Evolutionary conservation across 805 yeast genomes (phyloP), one percentile per base, ranked within the genome.

Genomic region (Lachancea lanzarotensis): DNA sequence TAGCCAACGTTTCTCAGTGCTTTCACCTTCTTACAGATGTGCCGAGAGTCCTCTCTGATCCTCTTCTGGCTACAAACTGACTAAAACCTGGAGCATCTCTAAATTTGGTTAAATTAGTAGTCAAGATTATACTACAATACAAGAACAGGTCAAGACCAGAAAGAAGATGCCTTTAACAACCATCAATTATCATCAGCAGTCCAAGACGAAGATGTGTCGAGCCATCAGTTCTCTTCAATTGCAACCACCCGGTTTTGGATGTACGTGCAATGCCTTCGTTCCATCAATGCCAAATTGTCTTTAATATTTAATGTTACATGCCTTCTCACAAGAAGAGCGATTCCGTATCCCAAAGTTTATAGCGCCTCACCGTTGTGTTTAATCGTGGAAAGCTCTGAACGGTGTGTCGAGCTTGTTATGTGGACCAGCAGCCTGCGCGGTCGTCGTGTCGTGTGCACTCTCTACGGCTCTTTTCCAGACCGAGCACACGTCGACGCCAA

Each of bases 401-500:
- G 47, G 47, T 19, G 20, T 35, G 26, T 35, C 47, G 12, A 44
- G 37, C 29, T 25, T 43, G 19, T 11, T 30, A 27, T n/a, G 11
- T n/a, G 27, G 10, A 18, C 26, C 19, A 3, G 27, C 36, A 11
- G 25, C 16, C 29, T 27, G 18, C 20, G 31, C 22, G 3, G 18
- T 17, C 11, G 42, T 8, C 12, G 22, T 12, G 8, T 20, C 38
- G 26, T 34, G 31, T 22, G 43, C 33, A 25, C 42, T 36, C 20
- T 43, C 59, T 1, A 59, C 55, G 2, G 65, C 66, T 30, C 66
- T 51, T 48, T 61, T 55, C 65, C 63, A 62, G 13, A 63, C 66
- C 11, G 67, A 61, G 39, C 59, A 59, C 3, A 63, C 62, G 44
- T 63, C 67, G 13, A 63, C 67, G 32, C 67, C 67, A 43, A 62